Base-by-base conservation (phyloP, 345 rosid species). In the Lepidium sativum region DNA sequence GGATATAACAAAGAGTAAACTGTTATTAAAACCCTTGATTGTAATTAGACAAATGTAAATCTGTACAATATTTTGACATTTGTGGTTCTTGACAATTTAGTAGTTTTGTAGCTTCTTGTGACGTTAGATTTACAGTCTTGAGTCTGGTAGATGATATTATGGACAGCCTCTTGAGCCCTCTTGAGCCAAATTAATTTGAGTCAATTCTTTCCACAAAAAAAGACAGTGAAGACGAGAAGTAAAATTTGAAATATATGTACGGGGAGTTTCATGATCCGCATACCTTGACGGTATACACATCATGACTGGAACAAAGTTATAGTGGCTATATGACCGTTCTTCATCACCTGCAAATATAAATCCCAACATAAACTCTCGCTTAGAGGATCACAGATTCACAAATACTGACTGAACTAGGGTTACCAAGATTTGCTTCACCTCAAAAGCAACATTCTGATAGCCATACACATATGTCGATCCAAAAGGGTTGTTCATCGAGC, bases 381-480 rank as follows among this genome's bases (percentile, higher is more conserved):
- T 41, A 37, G 39, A 44, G 48, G 15, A 45, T 33, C 34, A 3
- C 37, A n/a, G n/a, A n/a, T n/a, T n/a, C n/a, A n/a, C n/a, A 43
- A 21, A 4, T 23, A 59, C 58, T 67, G 40, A 37, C 58, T 67
- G 33, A 37, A 10, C 10, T 5, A 47, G 0, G 12, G 31, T 11
- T 37, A 35, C 17, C 13, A 39, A 8, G 9, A 39, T 31, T 15
- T 20, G 20, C 25, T 74, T 67, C 69, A 90, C 99, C 97, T 94
- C 99, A n/a, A 90, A 88, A 67, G 99, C 99, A 59, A 81, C 77
- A 66, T 91, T 85, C 72, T 80, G 95, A 76, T 94, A 90, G 25
- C 99, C 99, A 54, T 94, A 94, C 9, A 94, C 97, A 55, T 90
- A 86, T 13, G 99, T 94, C 8, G 95, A 88, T 56, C 99, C 99